Evolutionary conservation across 1,139 yeast genomes (phyloP), one percentile per base, ranked within the genome.

Genomic region (Blastobotrys aristatus): DNA sequence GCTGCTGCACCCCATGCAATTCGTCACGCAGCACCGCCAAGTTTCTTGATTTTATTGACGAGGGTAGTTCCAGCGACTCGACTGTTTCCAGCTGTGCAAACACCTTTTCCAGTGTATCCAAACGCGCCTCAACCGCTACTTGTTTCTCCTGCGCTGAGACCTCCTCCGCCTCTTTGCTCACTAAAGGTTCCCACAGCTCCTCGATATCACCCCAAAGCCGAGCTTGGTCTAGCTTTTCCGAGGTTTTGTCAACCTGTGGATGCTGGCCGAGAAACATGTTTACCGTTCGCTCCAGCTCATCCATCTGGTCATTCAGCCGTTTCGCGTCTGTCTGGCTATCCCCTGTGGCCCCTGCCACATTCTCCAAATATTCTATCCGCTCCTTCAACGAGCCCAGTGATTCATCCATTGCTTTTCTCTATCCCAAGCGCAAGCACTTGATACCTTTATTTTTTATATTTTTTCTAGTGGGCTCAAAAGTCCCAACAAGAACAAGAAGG

Each of bases 361-460:
- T 32, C 22, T 53, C 56, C 10, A 53, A 48, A 27, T 41, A 44
- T 27, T 52, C 54, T 20, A 53, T 26, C 7, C 56, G 46, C 11
- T 47, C 46, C 21, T 47, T 43, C 3, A 53, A 29, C 4, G 44
- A 17, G 7, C 48, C 49, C 14, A 49, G 18, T 16, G 51, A 47
- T 14, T 38, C 44, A 35, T 42, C 34, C 46, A 42, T 42, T 2
- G 10, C 22, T 14, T 22, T 10, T 18, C n/a, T 30, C 6, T 7
- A 7, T 7, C 16, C 4, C 5, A n/a, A 30, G n/a, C n/a, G 10
- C 27, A 6, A 10, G 27, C 27, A 10, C 27, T 24, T 10, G 10
- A 24, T 24, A 6, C 10, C 13, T 30, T 30, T 30, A 7, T 36
- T 21, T 20, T 36, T 13, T 36, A 18, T 21, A 18, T 33, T 33